These are phyloP conservation scores for Acephala macrosclerotiorum DNA, from an alignment of 2,329 filamentous ascomycete genomes.

Conservation along the genomic window DNA sequence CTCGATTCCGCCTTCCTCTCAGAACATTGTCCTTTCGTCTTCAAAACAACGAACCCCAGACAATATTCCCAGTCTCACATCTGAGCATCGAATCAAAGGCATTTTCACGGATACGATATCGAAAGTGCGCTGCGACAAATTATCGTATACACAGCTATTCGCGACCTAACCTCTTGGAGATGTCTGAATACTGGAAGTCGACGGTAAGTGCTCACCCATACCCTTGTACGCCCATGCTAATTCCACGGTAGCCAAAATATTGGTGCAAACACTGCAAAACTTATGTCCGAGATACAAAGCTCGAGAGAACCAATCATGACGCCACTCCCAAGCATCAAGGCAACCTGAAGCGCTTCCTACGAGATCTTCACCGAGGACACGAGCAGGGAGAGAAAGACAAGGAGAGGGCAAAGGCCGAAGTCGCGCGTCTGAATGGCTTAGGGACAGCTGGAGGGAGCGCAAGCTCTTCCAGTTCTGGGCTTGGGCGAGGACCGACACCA, in stretches of 20 bases:
- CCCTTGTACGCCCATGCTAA: slow-evolving; percentile 26
- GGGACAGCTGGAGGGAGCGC: slow-evolving; percentile 55
- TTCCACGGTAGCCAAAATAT: slow-evolving; percentile 72
- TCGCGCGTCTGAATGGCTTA: slow-evolving; percentile 84
- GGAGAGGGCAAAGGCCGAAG: slow-evolving; percentile 82
- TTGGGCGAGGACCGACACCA: slow-evolving; percentile 38
- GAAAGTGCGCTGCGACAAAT: not conserved
- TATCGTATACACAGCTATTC: not conserved
- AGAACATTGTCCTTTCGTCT: not conserved
- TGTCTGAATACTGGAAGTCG: slow-evolving; percentile 99
- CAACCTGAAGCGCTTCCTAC: slow-evolving; percentile 86
- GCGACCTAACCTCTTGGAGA: slow-evolving; percentile 47
- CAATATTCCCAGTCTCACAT: not conserved
- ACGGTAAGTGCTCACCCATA: slow-evolving; percentile 59
- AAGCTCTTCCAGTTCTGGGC: slow-evolving; percentile 36
- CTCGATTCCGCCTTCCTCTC: slow-evolving; percentile 13
- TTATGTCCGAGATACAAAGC: slow-evolving; percentile 90
- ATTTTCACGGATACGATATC: not conserved
- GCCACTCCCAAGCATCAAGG: slow-evolving; percentile 84
- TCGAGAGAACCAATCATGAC: slow-evolving; percentile 91
- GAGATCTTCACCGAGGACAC: slow-evolving; percentile 85
- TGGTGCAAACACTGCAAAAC: slow-evolving; percentile 98
- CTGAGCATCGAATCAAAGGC: not conserved
- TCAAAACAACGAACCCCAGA: not conserved
- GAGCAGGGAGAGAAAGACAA: slow-evolving; percentile 83